phyloP scores from a whole-genome alignment of 176 grass and related monocot genomes.

The Avena atlantica region DNA sequence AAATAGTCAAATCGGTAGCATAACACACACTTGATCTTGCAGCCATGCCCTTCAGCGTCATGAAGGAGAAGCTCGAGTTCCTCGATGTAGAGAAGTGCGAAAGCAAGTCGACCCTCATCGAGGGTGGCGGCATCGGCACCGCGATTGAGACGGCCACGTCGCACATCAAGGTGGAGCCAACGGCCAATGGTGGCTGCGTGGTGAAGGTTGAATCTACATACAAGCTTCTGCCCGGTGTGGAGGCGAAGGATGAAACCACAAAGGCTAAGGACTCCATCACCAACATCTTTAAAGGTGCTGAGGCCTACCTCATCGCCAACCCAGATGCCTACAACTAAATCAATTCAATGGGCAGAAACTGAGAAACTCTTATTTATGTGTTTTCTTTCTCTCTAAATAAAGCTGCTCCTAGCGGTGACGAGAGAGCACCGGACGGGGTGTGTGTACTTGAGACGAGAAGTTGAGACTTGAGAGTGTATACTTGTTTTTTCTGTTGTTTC shows the following conservation, averaged over 20 bases:
- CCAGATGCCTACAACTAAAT: slow-evolving; percentile 69
- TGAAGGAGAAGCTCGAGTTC: no score
- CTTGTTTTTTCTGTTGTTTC: not conserved
- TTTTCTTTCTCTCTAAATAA: no score
- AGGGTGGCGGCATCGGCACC: slow-evolving; percentile 67
- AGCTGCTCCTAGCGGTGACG: no score
- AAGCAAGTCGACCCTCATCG: slow-evolving; percentile 58
- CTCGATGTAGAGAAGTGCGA: slow-evolving; percentile 49
- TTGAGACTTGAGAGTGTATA: no score
- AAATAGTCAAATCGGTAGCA: no score
- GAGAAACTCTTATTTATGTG: no score
- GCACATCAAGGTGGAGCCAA: slow-evolving; percentile 71
- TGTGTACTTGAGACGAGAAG: no score
- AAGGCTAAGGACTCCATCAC: slow-evolving; percentile 59
- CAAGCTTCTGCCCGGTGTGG: slow-evolving; percentile 54
- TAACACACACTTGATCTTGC: slow-evolving; percentile 23
- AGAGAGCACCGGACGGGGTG: no score
- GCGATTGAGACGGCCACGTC: slow-evolving; percentile 43
- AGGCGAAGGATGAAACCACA: slow-evolving; percentile 41
- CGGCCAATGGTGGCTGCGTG: slow-evolving; percentile 43
- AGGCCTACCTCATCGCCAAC: slow-evolving; percentile 69
- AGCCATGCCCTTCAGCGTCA: no score
- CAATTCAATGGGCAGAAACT: no score
- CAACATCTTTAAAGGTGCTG: slow-evolving; percentile 57
- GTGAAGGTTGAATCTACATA: slow-evolving; percentile 57